Evolutionary conservation across 768 basidiomycete species (phyloP).

Genomic region (Calocybe indica): DNA sequence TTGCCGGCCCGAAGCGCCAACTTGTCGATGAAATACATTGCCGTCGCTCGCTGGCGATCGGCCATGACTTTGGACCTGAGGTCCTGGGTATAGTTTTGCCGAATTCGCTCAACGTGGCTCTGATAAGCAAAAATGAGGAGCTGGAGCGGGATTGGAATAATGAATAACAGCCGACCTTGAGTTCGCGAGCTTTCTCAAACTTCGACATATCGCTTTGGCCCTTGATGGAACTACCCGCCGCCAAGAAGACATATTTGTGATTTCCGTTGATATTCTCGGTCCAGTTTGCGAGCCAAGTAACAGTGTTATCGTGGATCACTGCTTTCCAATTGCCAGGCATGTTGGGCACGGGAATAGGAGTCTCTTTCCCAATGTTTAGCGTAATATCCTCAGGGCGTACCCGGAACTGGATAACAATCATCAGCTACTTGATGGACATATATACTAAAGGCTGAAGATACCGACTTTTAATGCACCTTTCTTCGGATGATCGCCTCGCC

Average conservation of each 20-base stretch:
- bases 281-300: conserved; percentile 99
- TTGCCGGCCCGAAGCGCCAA: conserved; percentile 97
- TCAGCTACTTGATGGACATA: conserved; percentile 2
- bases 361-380: conserved; percentile 82
- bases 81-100: conserved; percentile 80
- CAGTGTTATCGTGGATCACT: conserved; percentile 88
- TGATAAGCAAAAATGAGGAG: conserved; percentile 23
- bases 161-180: conserved; percentile 58
- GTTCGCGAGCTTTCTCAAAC: conserved; percentile 95
- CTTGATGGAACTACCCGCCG: conserved; percentile 95
- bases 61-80: conserved; percentile 90
- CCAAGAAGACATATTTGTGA: conserved; percentile 96
- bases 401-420: conserved; percentile 49
- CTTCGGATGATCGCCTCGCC: conserved; percentile 97
- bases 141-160: neutral
- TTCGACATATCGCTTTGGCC: conserved; percentile 97
- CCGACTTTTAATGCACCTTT: conserved; percentile 91
- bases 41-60: conserved; percentile 94
- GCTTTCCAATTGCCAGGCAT: conserved; percentile 89
- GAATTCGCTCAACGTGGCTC: conserved; percentile 89
- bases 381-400: conserved; percentile 94
- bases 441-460: neutral
- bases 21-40: conserved; percentile 98
- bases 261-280: conserved; percentile 96
- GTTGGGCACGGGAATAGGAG: conserved; percentile 79